Percentiles rank a stretch among this genome's conserved stretches.
These are phyloP conservation scores for Cryptococcus sp. DNA, from an alignment of 1,284 basidiomycete species.

Conservation along the genomic window DNA sequence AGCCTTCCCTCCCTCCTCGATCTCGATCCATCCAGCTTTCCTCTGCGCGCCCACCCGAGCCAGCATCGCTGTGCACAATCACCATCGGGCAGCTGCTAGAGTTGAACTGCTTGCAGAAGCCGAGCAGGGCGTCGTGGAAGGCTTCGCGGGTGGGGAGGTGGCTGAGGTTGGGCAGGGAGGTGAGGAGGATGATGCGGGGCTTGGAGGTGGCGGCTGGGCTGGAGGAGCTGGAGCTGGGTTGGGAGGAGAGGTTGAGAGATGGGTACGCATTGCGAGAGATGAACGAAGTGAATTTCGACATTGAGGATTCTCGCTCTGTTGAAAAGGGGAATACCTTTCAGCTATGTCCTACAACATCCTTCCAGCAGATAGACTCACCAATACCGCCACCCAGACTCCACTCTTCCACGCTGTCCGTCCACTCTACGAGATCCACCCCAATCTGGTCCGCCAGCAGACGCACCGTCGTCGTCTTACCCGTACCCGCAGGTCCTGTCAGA, in stretches of 20 bases:
- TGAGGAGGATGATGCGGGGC: constrained; percentile 67
- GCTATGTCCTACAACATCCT: not conserved
- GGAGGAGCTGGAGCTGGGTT: constrained; percentile 24
- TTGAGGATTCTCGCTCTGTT: constrained; percentile 60
- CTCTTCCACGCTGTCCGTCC: constrained; percentile 57
- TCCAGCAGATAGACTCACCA: constrained; percentile 17
- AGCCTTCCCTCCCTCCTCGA: constrained; percentile 54
- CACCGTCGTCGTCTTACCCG: constrained; percentile 83
- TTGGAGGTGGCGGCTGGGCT: constrained; percentile 17
- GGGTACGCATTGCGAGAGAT: constrained; percentile 64
- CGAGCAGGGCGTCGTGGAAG: constrained; percentile 69
- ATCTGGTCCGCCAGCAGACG: constrained; percentile 71
- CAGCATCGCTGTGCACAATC: constrained; percentile 78
- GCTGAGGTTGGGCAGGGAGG: constrained; percentile 87
- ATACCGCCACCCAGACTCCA: constrained; percentile 38
- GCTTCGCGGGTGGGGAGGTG: constrained; percentile 67
- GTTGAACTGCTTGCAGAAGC: constrained; percentile 54
- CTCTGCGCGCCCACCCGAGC: constrained; percentile 62
- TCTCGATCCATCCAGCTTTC: constrained; percentile 53
- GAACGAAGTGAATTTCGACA: constrained; percentile 73
- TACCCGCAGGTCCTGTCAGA: constrained; percentile 84
- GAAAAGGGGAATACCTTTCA: constrained; percentile 3
- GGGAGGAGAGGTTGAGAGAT: constrained; percentile 57
- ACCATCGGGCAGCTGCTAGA: constrained; percentile 64
- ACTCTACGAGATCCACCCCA: constrained; percentile 78